Base-by-base conservation (phyloP, 768 basidiomycete genomes). In the Leucosporidium scottii region DNA sequence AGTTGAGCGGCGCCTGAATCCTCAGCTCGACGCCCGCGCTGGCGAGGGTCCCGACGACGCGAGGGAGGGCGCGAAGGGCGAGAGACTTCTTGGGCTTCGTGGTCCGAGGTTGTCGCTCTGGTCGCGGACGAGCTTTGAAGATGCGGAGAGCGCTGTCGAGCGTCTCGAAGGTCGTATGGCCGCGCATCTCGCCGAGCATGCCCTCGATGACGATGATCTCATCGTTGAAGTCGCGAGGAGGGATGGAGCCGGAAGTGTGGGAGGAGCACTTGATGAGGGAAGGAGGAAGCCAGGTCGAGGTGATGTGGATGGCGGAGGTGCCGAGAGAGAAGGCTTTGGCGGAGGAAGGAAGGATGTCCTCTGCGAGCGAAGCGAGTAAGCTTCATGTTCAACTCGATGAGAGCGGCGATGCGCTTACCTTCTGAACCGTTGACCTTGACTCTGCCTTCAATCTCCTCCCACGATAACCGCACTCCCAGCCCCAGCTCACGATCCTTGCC, bases 371-470 rank as follows among this genome's bases (percentile, higher is more conserved):
- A 17, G 2, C 3, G 8, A 3, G 48, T 59, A 23, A 53, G 36
- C 17, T 1, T 23, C 8, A n/a, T 20, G 6, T 2, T 39, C 13
- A 1, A 2, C 12, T 23, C 12, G 18, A n/a, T 0, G 5, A 23
- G 28, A 28, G 20, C 3, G 15, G 13, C 3, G 27, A 23, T 0
- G 12, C 31, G 44, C 67, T 20, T 10, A 68, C 71, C 67, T 23
- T 66, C 65, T 8, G 23, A 21, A 8, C 62, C 67, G 23, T 69
- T 31, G 28, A 60, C 62, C 39, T 61, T 58, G 6, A 72, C 56
- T 21, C 62, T 39, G 17, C 71, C 71, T n/a, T 66, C 71, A n/a
- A 72, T 28, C 30, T 68, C 65, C 8, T 39, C 31, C 71, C 71
- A 72, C 36, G 61, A 67, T 8, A 66, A 27, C 12, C 30, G n/a